A percentile compares a stretch with the other conserved stretches of the same genome.
Conservation (phyloP, 2,329 filamentous ascomycete species). For the Fusarium sp. region DNA sequence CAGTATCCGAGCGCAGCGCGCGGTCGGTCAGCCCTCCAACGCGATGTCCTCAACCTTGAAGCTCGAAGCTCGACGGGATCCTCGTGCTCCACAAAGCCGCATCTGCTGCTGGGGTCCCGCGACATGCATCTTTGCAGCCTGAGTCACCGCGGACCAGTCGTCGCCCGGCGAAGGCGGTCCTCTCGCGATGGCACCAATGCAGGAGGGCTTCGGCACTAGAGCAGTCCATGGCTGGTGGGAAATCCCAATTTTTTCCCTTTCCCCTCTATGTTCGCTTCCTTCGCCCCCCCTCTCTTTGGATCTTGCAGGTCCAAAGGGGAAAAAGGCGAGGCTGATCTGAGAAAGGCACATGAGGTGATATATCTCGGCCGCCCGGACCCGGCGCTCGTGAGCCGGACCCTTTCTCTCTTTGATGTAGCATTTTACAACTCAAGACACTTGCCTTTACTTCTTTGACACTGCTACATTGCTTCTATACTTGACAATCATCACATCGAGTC, state of each 20-base stretch:
- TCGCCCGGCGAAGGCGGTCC: constrained; percentile 28
- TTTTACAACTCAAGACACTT: background rate
- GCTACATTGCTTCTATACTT: constrained; percentile 13
- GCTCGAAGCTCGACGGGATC: constrained; percentile 1
- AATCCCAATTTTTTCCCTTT: constrained; percentile 1
- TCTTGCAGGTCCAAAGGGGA: constrained; percentile 11
- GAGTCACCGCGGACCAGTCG: constrained; percentile 46
- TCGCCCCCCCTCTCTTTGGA: background rate
- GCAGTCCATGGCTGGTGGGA: constrained; percentile 12
- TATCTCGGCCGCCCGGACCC: constrained; percentile 41
- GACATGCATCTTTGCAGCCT: constrained; percentile 24
- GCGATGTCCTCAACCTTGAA: constrained; percentile 5
- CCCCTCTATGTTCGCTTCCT: background rate
- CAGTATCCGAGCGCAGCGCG: constrained; percentile 32
- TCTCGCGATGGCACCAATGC: constrained; percentile 43
- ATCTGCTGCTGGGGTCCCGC: constrained; percentile 22
- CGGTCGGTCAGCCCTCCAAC: constrained; percentile 39
- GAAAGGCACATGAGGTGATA: constrained; percentile 30
- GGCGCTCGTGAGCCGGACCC: constrained; percentile 23
- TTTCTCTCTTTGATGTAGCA: constrained; percentile 23
- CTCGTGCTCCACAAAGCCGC: constrained; percentile 5
- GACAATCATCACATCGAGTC: constrained; percentile 4
- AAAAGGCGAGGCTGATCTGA: constrained; percentile 35
- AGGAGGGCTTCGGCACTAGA: constrained; percentile 33
- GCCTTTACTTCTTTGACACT: background rate